Base-by-base conservation (phyloP, 768 basidiomycete species). In the Russula sp. region DNA sequence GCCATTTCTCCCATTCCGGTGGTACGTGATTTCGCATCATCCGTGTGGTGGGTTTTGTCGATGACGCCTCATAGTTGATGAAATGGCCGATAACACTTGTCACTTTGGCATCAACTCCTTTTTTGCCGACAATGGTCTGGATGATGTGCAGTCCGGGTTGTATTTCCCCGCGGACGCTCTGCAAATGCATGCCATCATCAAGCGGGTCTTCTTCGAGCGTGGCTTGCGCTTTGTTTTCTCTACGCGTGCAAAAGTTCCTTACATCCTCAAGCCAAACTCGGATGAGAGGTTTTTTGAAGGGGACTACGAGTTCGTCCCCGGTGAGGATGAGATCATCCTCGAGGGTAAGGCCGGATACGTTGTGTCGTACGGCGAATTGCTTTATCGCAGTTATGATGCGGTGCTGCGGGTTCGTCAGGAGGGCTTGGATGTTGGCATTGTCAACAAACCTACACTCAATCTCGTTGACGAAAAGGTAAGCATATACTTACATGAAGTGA, bases 1-100 rank as follows among this genome's bases (percentile, higher is more conserved):
- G 80, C 69, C 92, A 94, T 75, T 94, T 93, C 77, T 93, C 90
- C 22, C 92, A 94, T 74, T 86, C 90, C 25, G 92, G 91, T 64
- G 84, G 85, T 86, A 71, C 56, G 81, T 68, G 43, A 29, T 29
- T 43, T 46, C 2, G 35, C 41, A 22, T 25, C 35, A 0, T 42
- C 4, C 7, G 7, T 6, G 10, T 4, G n/a, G 46, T 42, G 18
- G 43, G 22, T 1, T 11, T n/a, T 14, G 7, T 22, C 32, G 25
- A 59, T 47, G 9, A 29, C 35, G 41, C 10, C 39, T 53, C 20
- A 13, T 35, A 63, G 70, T 69, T 32, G 69, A 60, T 41, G 65
- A 77, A 71, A 84, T 85, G 80, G 83, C 81, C 2, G 82, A 82
- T 68, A 81, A 79, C 72, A 79, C 78, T 18, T 81, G 81, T 67